A percentile compares a stretch with the other conserved stretches of the same genome.
Evolutionary conservation across 768 basidiomycete genomes (phyloP).

Genomic region (Podaxis sp.): DNA sequence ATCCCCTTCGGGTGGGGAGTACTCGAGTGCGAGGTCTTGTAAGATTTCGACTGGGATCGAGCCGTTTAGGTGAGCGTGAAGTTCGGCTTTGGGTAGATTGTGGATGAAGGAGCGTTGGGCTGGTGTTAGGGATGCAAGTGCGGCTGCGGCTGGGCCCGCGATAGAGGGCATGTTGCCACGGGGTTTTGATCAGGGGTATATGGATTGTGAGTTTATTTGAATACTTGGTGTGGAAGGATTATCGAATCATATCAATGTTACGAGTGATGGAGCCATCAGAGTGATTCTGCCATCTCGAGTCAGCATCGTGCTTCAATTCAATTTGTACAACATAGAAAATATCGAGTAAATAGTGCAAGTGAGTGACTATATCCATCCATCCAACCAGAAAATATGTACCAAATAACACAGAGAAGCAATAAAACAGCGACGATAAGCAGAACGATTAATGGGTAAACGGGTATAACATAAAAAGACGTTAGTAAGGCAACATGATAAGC

Average conservation of each 20-base stretch:
- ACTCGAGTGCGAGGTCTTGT: conserved; percentile 56
- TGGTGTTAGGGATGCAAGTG: conserved; percentile 50
- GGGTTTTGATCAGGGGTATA: not conserved
- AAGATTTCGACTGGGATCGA: conserved; percentile 71
- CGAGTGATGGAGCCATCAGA: no score
- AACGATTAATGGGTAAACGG: not conserved
- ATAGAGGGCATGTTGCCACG: conserved; percentile 18
- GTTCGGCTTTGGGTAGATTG: conserved; percentile 73
- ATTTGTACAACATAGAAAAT: not conserved
- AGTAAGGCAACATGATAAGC: not conserved
- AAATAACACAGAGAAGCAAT: not conserved
- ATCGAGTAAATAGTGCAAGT: no score
- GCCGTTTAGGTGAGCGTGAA: conserved; percentile 85
- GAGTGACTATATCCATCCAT: not conserved
- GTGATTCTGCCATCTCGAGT: no score
- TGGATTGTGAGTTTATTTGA: not conserved
- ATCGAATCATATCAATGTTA: not conserved
- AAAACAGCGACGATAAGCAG: not conserved
- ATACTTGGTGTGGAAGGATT: not conserved
- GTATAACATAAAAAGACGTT: not conserved
- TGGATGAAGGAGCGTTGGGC: conserved; percentile 59
- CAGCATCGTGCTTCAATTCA: no score
- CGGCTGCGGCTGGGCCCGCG: conserved; percentile 45
- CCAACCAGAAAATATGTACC: not conserved
- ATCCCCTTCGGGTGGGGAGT: conserved; percentile 16